Evolutionary conservation across 768 basidiomycete species (phyloP).

Genomic region (Boletus rufocinnamomeus): DNA sequence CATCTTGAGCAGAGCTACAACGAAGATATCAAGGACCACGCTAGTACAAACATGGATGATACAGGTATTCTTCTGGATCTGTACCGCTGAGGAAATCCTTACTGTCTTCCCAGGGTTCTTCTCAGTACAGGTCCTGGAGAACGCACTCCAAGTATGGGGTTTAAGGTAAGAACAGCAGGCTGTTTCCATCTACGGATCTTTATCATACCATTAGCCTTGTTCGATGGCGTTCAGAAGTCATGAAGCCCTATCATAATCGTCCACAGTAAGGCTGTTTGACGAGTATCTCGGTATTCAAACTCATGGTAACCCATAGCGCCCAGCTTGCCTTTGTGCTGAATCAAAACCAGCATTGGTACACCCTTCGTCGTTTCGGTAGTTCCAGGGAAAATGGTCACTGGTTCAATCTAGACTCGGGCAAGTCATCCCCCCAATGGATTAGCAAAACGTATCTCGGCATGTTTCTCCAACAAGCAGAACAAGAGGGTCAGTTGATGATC

Average conservation of each 20-base stretch:
- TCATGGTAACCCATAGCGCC: constrained; percentile 44
- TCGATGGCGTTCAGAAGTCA: constrained; percentile 82
- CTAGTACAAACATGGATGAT: constrained; percentile 88
- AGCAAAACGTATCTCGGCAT: constrained; percentile 80
- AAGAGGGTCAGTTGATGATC: constrained; percentile 59
- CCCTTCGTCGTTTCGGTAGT: constrained; percentile 76
- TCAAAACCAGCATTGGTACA: constrained; percentile 87
- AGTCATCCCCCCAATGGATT: constrained; percentile 76
- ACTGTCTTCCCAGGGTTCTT: constrained; percentile 67
- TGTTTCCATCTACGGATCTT: not conserved
- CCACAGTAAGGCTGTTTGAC: constrained; percentile 63
- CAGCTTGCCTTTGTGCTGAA: constrained; percentile 90
- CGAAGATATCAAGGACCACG: constrained; percentile 42
- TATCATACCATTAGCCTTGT: constrained; percentile 49
- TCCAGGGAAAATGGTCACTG: constrained; percentile 61
- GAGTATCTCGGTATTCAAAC: constrained; percentile 4
- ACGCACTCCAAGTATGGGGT: constrained; percentile 83
- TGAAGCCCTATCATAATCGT: constrained; percentile 70
- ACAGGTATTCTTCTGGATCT: constrained; percentile 52
- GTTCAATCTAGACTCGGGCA: constrained; percentile 87
- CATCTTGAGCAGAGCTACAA: constrained; percentile 62
- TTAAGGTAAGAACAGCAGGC: constrained; percentile 53
- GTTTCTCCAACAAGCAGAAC: constrained; percentile 84
- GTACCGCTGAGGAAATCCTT: not conserved
- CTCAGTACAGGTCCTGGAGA: constrained; percentile 86